Percentiles rank a stretch among this genome's conserved stretches.
Conservation (phyloP, 2,329 filamentous ascomycete genomes). For the Cyclaneusma minus region DNA sequence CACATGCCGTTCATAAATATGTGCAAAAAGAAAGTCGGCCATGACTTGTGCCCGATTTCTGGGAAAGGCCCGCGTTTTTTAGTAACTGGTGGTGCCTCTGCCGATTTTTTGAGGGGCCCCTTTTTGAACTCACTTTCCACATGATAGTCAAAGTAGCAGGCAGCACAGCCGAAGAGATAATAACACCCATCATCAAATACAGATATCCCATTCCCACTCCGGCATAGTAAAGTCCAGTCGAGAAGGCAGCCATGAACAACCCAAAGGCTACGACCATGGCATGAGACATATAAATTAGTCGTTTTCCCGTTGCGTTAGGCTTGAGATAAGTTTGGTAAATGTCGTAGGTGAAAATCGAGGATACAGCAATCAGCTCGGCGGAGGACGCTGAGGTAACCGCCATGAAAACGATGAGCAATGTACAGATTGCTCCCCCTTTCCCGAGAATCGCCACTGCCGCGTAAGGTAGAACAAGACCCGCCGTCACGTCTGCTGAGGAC, state of each 20-base stretch:
- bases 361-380: constrained; percentile 74
- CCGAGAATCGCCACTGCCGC: constrained; percentile 74
- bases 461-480: constrained; percentile 72
- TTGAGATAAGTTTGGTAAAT: constrained; percentile 81
- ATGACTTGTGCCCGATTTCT: too few species aligned
- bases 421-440: constrained; percentile 63
- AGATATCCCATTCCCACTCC: constrained; percentile 76
- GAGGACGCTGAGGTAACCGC: constrained; percentile 76
- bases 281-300: constrained; percentile 70
- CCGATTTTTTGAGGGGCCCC: not conserved
- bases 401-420: constrained; percentile 74
- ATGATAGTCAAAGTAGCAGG: constrained; percentile 67
- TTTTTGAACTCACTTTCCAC: constrained; percentile 43
- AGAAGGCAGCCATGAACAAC: constrained; percentile 61
- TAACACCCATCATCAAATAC: constrained; percentile 81
- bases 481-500: constrained; percentile 57
- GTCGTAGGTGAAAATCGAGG: constrained; percentile 78
- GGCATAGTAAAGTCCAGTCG: constrained; percentile 46
- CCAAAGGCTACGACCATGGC: constrained; percentile 59
- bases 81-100: not conserved
- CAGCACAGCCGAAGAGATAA: constrained; percentile 74
- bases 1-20: too few species aligned
- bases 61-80: too few species aligned
- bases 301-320: constrained; percentile 56
- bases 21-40: too few species aligned